Conservation (phyloP, 768 basidiomycete species). For the Rhodotorula paludigena region DNA sequence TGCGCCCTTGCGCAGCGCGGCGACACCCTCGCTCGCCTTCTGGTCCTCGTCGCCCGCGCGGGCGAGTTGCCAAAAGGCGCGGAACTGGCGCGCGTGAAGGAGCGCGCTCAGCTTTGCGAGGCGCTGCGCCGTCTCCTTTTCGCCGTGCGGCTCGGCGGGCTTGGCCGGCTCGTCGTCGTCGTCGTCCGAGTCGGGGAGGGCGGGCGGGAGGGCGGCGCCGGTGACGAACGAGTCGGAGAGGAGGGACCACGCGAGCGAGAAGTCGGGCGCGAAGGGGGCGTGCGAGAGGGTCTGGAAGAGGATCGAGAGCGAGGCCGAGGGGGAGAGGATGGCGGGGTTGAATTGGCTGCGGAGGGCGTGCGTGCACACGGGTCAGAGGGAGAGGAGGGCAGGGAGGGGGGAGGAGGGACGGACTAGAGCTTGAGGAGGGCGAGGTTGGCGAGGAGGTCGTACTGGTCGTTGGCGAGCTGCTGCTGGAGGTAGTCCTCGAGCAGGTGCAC, state of each 20-base stretch:
- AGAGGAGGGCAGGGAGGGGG: not conserved
- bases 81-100: constrained; percentile 78
- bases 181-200: constrained; percentile 27
- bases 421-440: constrained; percentile 93
- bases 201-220: constrained; percentile 43
- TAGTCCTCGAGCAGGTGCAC: constrained; percentile 92
- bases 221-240: constrained; percentile 60
- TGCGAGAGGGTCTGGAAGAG: constrained; percentile 79
- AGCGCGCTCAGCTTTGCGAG: constrained; percentile 64
- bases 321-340: constrained; percentile 29
- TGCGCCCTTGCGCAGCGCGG: constrained; percentile 1
- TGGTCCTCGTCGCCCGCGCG: not conserved
- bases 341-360: constrained; percentile 19
- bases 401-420: constrained; percentile 54
- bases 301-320: constrained; percentile 54
- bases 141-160: constrained; percentile 26
- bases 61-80: constrained; percentile 64
- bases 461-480: constrained; percentile 82
- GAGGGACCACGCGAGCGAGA: constrained; percentile 89
- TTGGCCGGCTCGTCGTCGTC: constrained; percentile 1
- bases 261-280: constrained; percentile 80
- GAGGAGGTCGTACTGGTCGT: constrained; percentile 85
- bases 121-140: constrained; percentile 75
- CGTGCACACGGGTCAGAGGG: not conserved
- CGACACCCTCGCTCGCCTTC: too few species aligned